Base-by-base conservation (phyloP, 345 rosid species). In the Acer negundo region DNA sequence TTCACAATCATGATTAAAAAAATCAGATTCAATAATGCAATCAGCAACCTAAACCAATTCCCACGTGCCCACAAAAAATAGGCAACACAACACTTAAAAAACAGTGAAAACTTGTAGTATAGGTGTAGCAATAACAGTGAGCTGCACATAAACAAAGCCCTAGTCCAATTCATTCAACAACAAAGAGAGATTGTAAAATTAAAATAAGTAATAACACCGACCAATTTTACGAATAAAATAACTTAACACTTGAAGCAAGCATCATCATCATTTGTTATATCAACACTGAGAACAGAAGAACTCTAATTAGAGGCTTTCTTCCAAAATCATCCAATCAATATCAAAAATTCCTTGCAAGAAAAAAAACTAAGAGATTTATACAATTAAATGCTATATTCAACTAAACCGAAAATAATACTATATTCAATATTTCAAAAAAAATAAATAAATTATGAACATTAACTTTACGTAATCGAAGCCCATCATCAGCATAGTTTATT, bases 351-450 rank as follows among this genome's bases (percentile, higher is more conserved):
- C 46, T 40, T 6, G 4, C 26, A 23, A 74, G 10, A 40, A 40
- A 40, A 40, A 40, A 44, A 78, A 31, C 31, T 15, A 40, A 10
- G 15, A 66, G 4, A 68, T 11, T 40, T 11, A 44, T 23, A 40
- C 23, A 67, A 77, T 77, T 20, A 3, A 62, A 51, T 42, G 64
- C 59, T 19, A 61, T 16, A 62, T 56, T 64, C 23, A 46, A 24
- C 51, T 19, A 51, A 28, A 74, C 10, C 9, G 26, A 20, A 12
- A 51, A 47, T n/a, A 49, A 68, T 24, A 53, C 40, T 22, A 69
- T 35, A 3, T 38, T 15, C 7, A 7, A 22, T 7, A 20, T 56
- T 38, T 65, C n/a, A 20, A 49, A n/a, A 7, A 63, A 51, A 31
- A 31, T 0, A 31, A 3, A 3, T 3, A 31, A 31, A 31, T 3